Base-by-base conservation (phyloP, 805 yeast species). In the Komagataella pseudopastoris region DNA sequence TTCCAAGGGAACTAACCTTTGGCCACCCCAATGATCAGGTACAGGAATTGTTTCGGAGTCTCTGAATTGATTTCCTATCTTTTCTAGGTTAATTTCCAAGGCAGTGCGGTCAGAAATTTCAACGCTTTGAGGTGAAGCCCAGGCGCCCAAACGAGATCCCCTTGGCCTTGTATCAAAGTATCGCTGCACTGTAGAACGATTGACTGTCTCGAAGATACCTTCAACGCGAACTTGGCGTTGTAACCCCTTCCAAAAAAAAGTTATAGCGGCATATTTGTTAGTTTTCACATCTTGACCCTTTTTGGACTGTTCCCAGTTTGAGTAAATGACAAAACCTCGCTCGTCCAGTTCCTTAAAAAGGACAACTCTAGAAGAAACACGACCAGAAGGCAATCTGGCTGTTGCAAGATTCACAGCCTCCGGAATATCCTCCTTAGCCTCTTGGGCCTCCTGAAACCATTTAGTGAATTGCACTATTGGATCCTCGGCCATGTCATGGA, bases 1-100 rank as follows among this genome's bases (percentile, higher is more conserved):
- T 62, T 88, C 96, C 48, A 87, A 69, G 4, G 99, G 99, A 46
- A 85, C 80, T 16, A 93, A 74, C 61, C 96, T 76, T 49, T 93
- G 63, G 0, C 99, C 99, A 51, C 98, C 99, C 99, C 99, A 93
- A 63, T 71, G 83, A 43, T 86, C 90, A 14, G 99, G 99, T 56
- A 95, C 85, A 24, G 95, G 95, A 47, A 93, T 80, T 44, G 81
- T 80, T 43, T 78, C 78, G 50, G 76, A 84, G 45, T 74, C 80
- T 55, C 80, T 77, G 55, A 87, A 88, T 62, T 80, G 74, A 51
- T 74, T 68, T 52, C 73, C 81, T 54, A 69, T 74, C 23, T 70
- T 62, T 8, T 65, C 61, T 50, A 79, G 79, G 14, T 73, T 59
- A 0, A 63, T 60, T 44, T 89, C 85, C 54, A 91, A 76, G 58